Evolutionary conservation across 2,329 filamentous ascomycete species (phyloP), one percentile per base, ranked within the genome.

Genomic region (Penicillium glabrum): DNA sequence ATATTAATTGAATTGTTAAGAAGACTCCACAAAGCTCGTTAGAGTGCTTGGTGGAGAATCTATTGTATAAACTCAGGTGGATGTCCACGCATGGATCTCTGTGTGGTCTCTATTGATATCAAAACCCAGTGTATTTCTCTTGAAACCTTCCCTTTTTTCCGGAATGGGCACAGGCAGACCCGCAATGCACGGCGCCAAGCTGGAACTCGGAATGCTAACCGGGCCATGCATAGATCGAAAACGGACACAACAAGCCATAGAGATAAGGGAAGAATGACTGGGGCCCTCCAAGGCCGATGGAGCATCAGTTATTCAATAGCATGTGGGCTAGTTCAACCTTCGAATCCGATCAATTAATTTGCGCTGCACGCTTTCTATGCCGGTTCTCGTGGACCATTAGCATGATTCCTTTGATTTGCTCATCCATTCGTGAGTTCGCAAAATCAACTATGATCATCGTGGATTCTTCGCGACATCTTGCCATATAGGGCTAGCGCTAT

Each of bases 381-480:
- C 3, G 0, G 1, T 14, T 1, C 11, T 31, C 6, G 13, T 33
- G 13, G 5, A 14, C 0, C 5, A 6, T 14, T 16, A 33, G 31
- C 31, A 33, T 1, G 6, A 14, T 7, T 7, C 6, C 13, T 1
- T 19, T 3, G n/a, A n/a, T 37, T 9, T n/a, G 13, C 35, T 37
- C 10, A 37, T 19, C 3, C 35, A 19, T 37, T 9, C 6, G 35
- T 37, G 35, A 37, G 35, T 3, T 9, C 8, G 3, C 9, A 16
- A 8, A n/a, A n/a, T 46, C 77, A 80, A 16, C 19, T 23, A 7
- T 4, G 19, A 44, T 6, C 13, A 14, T 31, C n/a, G 3, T 13
- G 27, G 23, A 21, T 9, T 23, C 46, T 24, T 50, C 47, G 47
- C 24, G 16, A 54, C 52, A 68, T 68, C 57, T 66, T 69, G 1